Evolutionary conservation across 495 filamentous ascomycete genomes (phyloP).

Genomic region (Penicillium pulvis): DNA sequence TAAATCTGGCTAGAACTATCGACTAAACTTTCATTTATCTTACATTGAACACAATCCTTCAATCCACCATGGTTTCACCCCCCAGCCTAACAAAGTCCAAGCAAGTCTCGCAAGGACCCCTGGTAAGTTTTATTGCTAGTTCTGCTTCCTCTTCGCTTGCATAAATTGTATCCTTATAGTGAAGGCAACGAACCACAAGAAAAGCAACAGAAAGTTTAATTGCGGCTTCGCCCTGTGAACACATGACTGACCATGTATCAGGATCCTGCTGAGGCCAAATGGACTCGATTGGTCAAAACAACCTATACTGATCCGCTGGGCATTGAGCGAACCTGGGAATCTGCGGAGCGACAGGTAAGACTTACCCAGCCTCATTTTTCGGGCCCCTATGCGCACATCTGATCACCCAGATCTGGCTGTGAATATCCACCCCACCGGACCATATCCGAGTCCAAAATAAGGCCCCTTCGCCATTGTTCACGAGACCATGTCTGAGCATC

Average conservation of each 20-base stretch:
- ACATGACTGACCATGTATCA: conserved; percentile 22
- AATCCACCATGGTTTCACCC: neutral
- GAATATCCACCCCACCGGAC: neutral
- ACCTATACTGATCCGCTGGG: conserved; percentile 74
- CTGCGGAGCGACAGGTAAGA: conserved; percentile 66
- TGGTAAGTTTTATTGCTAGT: conserved; percentile 7
- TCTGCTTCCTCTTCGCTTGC: neutral
- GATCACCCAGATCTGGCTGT: neutral
- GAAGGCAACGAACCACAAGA: neutral
- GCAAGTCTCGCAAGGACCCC: neutral
- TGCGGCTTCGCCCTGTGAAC: neutral
- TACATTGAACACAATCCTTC: neutral
- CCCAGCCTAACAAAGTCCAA: conserved; percentile 7
- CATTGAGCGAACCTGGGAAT: conserved; percentile 75
- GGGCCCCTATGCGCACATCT: conserved; percentile 2
- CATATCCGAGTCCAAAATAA: neutral
- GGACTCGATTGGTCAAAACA: conserved; percentile 70
- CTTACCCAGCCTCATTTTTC: conserved; percentile 10
- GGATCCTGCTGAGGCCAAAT: conserved; percentile 64
- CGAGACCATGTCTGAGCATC: neutral
- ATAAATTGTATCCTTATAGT: neutral
- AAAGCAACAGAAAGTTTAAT: neutral
- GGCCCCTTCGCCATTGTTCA: neutral
- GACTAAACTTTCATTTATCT: neutral
- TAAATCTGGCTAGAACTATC: neutral